A percentile compares a stretch with the other conserved stretches of the same genome.
phyloP scores from a whole-genome alignment of 768 basidiomycete genomes.

The Bullera alba region DNA sequence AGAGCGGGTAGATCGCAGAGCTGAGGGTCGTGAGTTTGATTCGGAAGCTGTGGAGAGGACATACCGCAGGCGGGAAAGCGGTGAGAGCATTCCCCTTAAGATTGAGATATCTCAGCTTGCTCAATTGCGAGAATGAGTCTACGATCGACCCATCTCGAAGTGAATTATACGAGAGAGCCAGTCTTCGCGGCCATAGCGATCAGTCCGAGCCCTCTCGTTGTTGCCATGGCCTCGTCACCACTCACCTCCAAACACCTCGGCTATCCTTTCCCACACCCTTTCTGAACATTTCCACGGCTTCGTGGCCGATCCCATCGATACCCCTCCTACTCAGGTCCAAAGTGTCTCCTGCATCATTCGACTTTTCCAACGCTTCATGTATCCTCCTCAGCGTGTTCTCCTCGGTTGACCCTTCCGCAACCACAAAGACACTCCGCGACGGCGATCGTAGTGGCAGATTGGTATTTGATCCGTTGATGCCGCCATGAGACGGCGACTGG shows the following conservation, averaged over 20 bases:
- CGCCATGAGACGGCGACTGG: no score
- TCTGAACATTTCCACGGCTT: constrained; percentile 70
- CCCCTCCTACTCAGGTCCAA: constrained; percentile 74
- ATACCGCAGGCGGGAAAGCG: constrained; percentile 76
- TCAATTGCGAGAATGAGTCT: constrained; percentile 33
- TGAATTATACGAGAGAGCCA: constrained; percentile 79
- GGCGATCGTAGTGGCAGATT: no score
- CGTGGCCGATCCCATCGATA: constrained; percentile 66
- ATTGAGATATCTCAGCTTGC: constrained; percentile 44
- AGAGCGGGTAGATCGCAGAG: constrained; percentile 61
- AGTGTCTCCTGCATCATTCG: constrained; percentile 68
- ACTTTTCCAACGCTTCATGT: constrained; percentile 18
- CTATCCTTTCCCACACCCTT: constrained; percentile 53
- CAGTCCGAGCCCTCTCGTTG: background rate
- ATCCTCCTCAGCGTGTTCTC: constrained; percentile 18
- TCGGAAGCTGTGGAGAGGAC: constrained; percentile 46
- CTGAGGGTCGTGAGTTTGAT: background rate
- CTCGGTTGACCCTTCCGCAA: background rate
- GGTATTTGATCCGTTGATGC: no score
- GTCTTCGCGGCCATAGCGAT: constrained; percentile 50
- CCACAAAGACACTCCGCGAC: no score
- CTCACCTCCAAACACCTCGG: constrained; percentile 45
- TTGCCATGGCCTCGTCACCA: background rate
- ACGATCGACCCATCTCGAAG: constrained; percentile 55
- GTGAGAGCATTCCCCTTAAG: constrained; percentile 62